A percentile compares a stretch with the other conserved stretches of the same genome.
phyloP scores from a whole-genome alignment of 1,284 basidiomycete species.

The Cutaneotrichosporon spelunceum region DNA sequence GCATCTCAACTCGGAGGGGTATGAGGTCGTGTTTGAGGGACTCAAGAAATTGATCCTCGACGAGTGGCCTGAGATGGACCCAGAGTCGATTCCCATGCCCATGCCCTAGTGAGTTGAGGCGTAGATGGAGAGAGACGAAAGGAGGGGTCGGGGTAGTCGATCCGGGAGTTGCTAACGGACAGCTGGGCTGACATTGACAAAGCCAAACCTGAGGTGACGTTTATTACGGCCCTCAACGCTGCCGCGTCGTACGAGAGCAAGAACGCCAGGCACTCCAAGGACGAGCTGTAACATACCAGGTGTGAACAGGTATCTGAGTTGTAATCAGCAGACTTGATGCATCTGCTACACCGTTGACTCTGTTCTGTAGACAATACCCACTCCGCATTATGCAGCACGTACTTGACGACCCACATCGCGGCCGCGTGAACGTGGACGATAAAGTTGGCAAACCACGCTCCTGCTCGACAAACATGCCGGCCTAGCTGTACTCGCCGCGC shows the following conservation, averaged over 20 bases:
- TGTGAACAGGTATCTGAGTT: not conserved
- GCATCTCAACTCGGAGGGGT: conserved; percentile 69
- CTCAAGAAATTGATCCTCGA: conserved; percentile 60
- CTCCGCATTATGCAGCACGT: not conserved
- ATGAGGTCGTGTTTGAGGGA: conserved; percentile 65
- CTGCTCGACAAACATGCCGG: conserved; percentile 39
- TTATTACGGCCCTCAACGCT: not conserved
- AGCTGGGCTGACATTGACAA: conserved; percentile 11
- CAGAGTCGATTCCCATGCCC: conserved; percentile 35
- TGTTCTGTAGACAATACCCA: no score
- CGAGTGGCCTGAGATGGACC: conserved; percentile 66
- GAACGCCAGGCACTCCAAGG: not conserved
- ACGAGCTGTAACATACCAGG: conserved; percentile 5
- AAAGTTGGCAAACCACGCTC: conserved; percentile 46
- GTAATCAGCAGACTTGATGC: not conserved
- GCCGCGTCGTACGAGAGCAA: not conserved
- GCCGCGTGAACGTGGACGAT: conserved; percentile 45
- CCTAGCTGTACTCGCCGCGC: conserved; percentile 38
- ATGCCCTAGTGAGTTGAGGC: conserved; percentile 39
- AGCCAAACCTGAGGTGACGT: not conserved
- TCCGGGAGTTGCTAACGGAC: not conserved
- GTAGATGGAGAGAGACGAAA: no score
- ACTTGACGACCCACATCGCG: not conserved
- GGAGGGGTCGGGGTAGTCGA: no score
- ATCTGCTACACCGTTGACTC: not conserved